A percentile compares a stretch with the other conserved stretches of the same genome.
Conservation (phyloP, 2,329 filamentous ascomycete genomes). For the Aspergillus carbonarius region DNA sequence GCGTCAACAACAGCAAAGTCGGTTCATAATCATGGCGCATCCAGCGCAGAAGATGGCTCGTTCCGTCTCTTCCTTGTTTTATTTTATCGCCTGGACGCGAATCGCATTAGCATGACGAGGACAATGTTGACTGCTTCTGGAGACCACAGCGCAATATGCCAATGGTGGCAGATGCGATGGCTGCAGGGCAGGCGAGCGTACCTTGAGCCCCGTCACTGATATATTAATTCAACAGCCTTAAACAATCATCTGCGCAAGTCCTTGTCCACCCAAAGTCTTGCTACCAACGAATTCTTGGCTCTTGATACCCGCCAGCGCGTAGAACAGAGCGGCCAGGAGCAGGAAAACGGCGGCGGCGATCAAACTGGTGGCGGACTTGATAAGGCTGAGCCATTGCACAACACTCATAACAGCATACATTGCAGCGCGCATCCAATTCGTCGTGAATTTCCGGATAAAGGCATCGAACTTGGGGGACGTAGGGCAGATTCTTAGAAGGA, state of each 20-base stretch:
- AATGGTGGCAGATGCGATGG: not conserved
- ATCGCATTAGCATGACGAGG: not conserved
- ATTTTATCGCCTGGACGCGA: not conserved
- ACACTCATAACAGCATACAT: slow-evolving; percentile 80
- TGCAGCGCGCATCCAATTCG: slow-evolving; percentile 92
- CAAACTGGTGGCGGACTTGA: slow-evolving; percentile 65
- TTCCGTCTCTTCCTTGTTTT: slow-evolving; percentile 4
- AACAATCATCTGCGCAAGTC: slow-evolving; percentile 97
- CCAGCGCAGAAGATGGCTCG: slow-evolving; percentile 14
- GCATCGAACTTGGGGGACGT: slow-evolving; percentile 86
- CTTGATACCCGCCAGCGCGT: slow-evolving; percentile 52
- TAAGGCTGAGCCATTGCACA: slow-evolving; percentile 80
- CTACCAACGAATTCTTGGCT: slow-evolving; percentile 58
- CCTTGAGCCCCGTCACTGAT: not conserved
- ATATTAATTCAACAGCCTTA: slow-evolving; percentile 36
- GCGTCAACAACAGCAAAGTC: slow-evolving; percentile 18
- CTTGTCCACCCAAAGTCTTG: slow-evolving; percentile 92
- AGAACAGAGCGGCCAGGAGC: slow-evolving; percentile 74
- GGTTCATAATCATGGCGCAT: slow-evolving; percentile 25
- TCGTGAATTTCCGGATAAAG: slow-evolving; percentile 87
- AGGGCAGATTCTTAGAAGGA: slow-evolving; percentile 95
- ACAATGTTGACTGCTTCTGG: not conserved
- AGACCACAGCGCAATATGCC: not conserved
- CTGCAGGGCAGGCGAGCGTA: not conserved
- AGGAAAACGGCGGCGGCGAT: slow-evolving; percentile 85